phyloP scores from a whole-genome alignment of 495 filamentous ascomycete genomes.

The Aspergillus incahuasiensis region DNA sequence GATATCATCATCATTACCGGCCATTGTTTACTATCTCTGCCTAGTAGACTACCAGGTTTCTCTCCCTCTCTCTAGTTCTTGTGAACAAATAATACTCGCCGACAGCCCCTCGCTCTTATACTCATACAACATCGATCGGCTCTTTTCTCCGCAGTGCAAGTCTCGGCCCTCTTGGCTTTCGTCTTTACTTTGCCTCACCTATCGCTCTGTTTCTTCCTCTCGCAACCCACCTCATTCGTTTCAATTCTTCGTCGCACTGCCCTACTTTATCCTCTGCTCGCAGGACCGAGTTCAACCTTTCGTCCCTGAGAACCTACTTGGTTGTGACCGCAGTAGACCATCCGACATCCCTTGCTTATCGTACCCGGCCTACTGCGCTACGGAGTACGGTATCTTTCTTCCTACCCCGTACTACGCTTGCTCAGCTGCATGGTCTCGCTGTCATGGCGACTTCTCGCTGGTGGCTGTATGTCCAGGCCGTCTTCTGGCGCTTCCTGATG shows the following conservation, averaged over 20 bases:
- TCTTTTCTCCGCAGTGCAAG: neutral
- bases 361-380: neutral
- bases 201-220: neutral
- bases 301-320: neutral
- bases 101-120: neutral
- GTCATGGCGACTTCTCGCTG: constrained; percentile 53
- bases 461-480: constrained; percentile 67
- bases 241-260: neutral
- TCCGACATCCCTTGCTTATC: neutral
- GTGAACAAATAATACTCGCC: too few species aligned
- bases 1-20: neutral
- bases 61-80: neutral
- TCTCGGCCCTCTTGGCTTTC: constrained; percentile 5
- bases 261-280: neutral
- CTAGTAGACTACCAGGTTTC: neutral
- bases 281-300: neutral
- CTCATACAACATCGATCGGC: neutral
- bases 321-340: neutral
- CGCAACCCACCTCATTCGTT: neutral
- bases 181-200: neutral
- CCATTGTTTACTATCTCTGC: neutral
- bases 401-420: neutral
- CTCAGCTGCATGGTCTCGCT: constrained; percentile 3
- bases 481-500: constrained; percentile 75
- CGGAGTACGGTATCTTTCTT: neutral